Base-by-base conservation (phyloP, 2,329 filamentous ascomycete species). In the Cytospora paraplurivora region DNA sequence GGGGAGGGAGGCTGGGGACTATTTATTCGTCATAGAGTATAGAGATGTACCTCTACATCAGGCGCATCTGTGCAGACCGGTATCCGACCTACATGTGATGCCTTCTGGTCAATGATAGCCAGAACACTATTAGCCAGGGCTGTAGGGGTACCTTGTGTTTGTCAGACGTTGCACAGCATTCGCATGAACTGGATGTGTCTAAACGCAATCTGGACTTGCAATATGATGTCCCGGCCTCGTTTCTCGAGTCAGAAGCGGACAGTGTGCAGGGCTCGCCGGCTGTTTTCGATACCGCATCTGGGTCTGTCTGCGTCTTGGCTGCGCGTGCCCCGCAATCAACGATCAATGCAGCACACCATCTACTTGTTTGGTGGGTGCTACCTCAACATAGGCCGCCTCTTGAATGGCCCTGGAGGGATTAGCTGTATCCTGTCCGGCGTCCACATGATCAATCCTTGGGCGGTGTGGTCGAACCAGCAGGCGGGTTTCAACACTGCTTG, bases 371-470 rank as follows among this genome's bases (percentile, higher is more conserved):
- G 44, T 63, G 44, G 53, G 61, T 47, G 37, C 56, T 37, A 15
- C 47, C 37, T 19, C 32, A 7, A 33, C 34, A 27, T 19, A n/a
- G 15, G 12, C 1, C 27, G 53, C 17, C 37, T 41, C 34, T 37
- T 64, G 56, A 64, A 47, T 66, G 56, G 57, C 51, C 54, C 57
- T 33, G 19, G 8, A 44, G 56, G 62, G 41, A 41, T 56, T 53
- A 50, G 35, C 61, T 66, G 64, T 57, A 66, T 64, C 17, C 27
- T 27, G 34, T 34, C 21, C 56, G 51, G 19, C 47, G 49, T 62
- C 59, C 64, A 64, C 62, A 64, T 64, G 64, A 66, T 49, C 62
- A 37, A 55, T 41, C 41, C 55, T 17, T 57, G n/a, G 27, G 58
- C 41, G 56, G 49, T 51, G 49, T 32, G 37, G 55, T 7, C 35